Evolutionary conservation across 495 filamentous ascomycete genomes (phyloP).

Genomic region (Immersiella caudata): DNA sequence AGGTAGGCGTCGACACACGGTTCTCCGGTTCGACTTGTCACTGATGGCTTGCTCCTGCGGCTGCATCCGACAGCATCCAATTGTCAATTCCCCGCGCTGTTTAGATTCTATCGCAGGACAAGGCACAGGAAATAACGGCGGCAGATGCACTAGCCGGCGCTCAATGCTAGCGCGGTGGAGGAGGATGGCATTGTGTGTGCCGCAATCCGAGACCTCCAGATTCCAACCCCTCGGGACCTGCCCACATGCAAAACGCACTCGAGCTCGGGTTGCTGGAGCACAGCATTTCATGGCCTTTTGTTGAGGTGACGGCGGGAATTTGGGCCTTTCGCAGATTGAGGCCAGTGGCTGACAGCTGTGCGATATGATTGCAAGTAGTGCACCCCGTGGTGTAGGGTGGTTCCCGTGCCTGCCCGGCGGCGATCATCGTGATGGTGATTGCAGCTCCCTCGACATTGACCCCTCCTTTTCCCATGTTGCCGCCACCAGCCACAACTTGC

Average conservation of each 20-base stretch:
- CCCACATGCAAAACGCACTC: neutral
- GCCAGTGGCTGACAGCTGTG: neutral
- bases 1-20: too few relatives aligned
- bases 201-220: conserved; percentile 20
- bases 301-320: neutral
- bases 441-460: neutral
- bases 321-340: neutral
- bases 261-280: neutral
- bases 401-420: neutral
- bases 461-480: neutral
- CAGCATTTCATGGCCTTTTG: neutral
- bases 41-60: neutral
- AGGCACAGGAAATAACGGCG: neutral
- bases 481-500: neutral
- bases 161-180: neutral
- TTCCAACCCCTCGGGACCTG: conserved; percentile 11
- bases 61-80: neutral
- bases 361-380: neutral
- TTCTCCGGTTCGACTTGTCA: neutral
- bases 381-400: neutral
- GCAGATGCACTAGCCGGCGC: neutral
- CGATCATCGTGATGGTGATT: neutral
- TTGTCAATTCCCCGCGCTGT: neutral
- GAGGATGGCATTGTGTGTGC: conserved; percentile 10
- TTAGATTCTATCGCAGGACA: neutral